Conservation (phyloP, 2,329 filamentous ascomycete genomes). For the Capronia coronata region DNA sequence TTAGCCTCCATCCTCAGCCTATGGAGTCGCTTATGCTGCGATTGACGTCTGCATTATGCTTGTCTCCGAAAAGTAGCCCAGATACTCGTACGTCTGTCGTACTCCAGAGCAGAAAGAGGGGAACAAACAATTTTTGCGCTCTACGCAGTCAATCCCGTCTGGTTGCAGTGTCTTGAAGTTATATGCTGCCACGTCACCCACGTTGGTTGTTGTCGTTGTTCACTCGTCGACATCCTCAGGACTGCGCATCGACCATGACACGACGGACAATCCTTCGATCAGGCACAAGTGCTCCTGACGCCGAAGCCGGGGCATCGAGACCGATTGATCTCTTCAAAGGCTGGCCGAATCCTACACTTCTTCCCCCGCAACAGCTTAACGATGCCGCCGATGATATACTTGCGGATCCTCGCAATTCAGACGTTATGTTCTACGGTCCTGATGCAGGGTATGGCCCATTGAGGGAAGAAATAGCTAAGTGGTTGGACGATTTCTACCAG, state of each 20-base stretch:
- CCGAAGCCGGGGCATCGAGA: constrained; percentile 8
- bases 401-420: constrained; percentile 21
- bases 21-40: not conserved
- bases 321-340: constrained; percentile 42
- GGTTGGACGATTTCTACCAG: constrained; percentile 61
- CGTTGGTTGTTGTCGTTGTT: not conserved
- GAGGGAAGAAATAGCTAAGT: constrained; percentile 60
- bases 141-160: not conserved
- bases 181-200: not conserved
- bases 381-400: constrained; percentile 47
- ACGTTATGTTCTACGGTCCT: constrained; percentile 70
- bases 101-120: no score
- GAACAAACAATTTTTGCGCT: not conserved
- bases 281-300: not conserved
- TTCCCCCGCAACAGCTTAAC: constrained; percentile 57
- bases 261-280: not conserved
- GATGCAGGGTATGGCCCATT: constrained; percentile 68
- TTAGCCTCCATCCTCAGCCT: not conserved
- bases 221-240: not conserved
- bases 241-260: constrained; percentile 9
- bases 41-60: not conserved
- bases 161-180: not conserved
- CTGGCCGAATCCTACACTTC: constrained; percentile 50
- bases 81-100: no score
- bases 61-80: not conserved